Evolutionary conservation across 768 basidiomycete species (phyloP), one percentile per base, ranked within the genome.

Genomic region (Roridomyces roridus): DNA sequence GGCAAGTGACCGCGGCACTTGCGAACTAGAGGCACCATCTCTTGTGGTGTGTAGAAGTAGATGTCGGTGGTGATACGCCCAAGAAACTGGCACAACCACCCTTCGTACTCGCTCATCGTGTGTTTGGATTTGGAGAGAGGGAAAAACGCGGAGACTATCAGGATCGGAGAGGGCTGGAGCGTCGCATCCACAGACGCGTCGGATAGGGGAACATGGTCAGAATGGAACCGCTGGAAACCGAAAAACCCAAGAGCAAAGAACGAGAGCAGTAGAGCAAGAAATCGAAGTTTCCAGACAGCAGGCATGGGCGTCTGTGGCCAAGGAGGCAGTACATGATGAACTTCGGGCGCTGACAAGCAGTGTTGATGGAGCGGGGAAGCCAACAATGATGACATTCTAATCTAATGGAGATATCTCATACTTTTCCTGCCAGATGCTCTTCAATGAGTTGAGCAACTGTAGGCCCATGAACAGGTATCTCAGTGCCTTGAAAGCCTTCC

Each of bases 401-500:
- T 7, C 31, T 34, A 8, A 34, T 15, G 7, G 15, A 34, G 15
- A 34, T n/a, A n/a, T n/a, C n/a, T 34, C 31, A 34, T 34, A 15
- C 10, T 34, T 34, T 34, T 15, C 31, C 31, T 34, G 31, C 31
- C 31, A 34, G 7, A 3, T 34, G 83, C 50, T 89, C 86, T 65
- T 93, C 90, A 35, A 95, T 87, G 24, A 94, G 72, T 64, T 81
- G 76, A 1, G 84, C 88, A 10, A 95, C 75, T 0, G 75, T 74
- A 15, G 83, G 82, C 0, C 89, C 91, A 62, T 87, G 69, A 0
- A 89, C 86, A 3, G 92, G 92, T 53, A 95, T 95, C 31, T 76
- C 72, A n/a, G 81, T 77, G 37, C 86, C 86, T 65, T 95, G 93
- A 77, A 95, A 95, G 23, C 90, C 92, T 8, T 92, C 86, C 0